phyloP scores from a whole-genome alignment of 2,329 filamentous ascomycete genomes.

The Colletotrichum eremochloae region DNA sequence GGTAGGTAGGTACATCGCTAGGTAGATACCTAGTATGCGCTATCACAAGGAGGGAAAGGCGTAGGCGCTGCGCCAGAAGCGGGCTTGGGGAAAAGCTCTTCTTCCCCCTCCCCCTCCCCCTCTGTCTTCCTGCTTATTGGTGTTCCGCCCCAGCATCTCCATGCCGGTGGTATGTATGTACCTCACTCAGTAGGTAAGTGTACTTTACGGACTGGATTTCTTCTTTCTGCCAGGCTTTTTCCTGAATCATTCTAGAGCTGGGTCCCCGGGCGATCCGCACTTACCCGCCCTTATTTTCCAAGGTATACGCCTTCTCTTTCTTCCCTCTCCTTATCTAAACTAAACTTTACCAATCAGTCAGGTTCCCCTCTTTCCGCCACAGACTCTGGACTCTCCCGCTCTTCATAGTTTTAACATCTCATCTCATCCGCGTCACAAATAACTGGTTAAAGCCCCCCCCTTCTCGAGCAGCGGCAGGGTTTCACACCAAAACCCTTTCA shows the following conservation, averaged over 20 bases:
- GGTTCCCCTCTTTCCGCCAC: background rate
- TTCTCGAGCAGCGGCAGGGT: background rate
- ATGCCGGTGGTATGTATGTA: background rate
- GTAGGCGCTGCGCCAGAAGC: constrained; percentile 24
- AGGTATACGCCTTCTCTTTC: background rate
- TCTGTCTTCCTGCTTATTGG: constrained; percentile 1
- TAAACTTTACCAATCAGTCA: no score
- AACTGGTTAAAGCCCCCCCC: background rate
- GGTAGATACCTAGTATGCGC: background rate
- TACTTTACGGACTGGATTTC: background rate
- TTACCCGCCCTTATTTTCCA: background rate
- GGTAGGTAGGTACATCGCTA: background rate
- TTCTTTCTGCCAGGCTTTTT: constrained; percentile 21
- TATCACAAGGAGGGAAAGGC: constrained; percentile 2
- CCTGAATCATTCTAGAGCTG: constrained; percentile 26
- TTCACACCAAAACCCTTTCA: background rate
- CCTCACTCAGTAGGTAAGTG: no score
- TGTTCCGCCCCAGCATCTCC: background rate
- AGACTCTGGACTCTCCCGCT: background rate
- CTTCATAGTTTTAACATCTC: background rate
- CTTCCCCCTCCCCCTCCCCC: no score
- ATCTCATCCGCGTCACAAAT: background rate
- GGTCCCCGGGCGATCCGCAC: constrained; percentile 29
- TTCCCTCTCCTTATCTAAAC: no score
- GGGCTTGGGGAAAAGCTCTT: background rate